Evolutionary conservation across 2,329 filamentous ascomycete species (phyloP).

Genomic region (Neopestalotiopsis clavispora): DNA sequence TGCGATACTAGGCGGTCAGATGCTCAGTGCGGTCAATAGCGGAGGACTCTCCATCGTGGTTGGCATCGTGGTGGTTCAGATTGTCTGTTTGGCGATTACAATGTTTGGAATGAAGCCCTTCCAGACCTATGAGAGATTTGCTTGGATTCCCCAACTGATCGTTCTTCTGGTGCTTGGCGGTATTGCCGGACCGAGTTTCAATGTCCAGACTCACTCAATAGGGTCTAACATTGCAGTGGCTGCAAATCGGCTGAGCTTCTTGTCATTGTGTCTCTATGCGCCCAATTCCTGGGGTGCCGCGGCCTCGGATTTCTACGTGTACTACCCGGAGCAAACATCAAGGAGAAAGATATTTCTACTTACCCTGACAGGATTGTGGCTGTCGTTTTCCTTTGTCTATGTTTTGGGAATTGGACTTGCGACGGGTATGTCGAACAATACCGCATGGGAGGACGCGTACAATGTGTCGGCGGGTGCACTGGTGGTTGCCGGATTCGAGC

Average conservation of each 20-base stretch:
- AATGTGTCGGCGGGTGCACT: conserved; percentile 64
- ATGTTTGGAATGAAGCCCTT: conserved; percentile 72
- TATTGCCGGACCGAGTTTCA: conserved; percentile 63
- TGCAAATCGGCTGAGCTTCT: conserved; percentile 69
- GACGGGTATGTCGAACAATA: conserved; percentile 56
- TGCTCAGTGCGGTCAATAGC: conserved; percentile 67
- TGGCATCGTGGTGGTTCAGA: conserved; percentile 68
- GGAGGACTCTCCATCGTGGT: conserved; percentile 65
- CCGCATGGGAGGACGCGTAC: conserved; percentile 63
- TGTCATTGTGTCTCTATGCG: conserved; percentile 69
- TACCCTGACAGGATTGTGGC: conserved; percentile 1
- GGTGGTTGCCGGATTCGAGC: conserved; percentile 64
- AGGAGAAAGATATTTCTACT: conserved; percentile 52
- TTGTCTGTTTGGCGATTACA: conserved; percentile 67
- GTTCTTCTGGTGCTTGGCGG: conserved; percentile 67
- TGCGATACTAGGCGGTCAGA: conserved; percentile 70
- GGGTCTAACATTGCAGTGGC: conserved; percentile 56
- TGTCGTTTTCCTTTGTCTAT: conserved; percentile 56
- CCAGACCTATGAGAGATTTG: conserved; percentile 71
- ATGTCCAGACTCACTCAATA: conserved; percentile 53
- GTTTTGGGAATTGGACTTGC: conserved; percentile 67
- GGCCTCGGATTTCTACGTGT: conserved; percentile 72
- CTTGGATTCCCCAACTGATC: conserved; percentile 67
- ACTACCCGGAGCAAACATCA: conserved; percentile 36
- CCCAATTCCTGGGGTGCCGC: conserved; percentile 67